A percentile compares a stretch with the other conserved stretches of the same genome.
These are phyloP conservation scores for Kluyveromyces lactis DNA, from an alignment of 805 yeast species.

Conservation along the genomic window DNA sequence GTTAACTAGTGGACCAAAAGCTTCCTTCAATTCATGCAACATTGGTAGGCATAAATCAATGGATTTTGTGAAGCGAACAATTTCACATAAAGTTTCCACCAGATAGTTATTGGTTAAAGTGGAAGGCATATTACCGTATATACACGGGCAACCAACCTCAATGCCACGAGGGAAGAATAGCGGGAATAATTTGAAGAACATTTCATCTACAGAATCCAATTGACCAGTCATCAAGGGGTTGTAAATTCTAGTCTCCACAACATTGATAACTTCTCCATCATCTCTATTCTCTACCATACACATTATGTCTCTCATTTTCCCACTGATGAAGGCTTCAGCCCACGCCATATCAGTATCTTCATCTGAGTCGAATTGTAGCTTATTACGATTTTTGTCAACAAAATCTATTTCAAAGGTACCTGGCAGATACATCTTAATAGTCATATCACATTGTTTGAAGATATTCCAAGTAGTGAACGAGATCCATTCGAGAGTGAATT, in stretches of 20 bases:
- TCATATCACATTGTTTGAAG: conserved; percentile 55
- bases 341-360: conserved; percentile 44
- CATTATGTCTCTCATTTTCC: conserved; percentile 61
- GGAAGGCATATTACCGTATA: conserved; percentile 16
- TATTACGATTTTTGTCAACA: conserved; percentile 26
- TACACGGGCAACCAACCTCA: conserved; percentile 27
- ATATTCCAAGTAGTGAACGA: conserved; percentile 60
- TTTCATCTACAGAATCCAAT: conserved; percentile 24
- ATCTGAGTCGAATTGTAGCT: conserved; percentile 32
- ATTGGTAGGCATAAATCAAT: conserved; percentile 14
- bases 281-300: conserved; percentile 34
- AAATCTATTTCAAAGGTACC: conserved; percentile 54
- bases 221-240: conserved; percentile 53
- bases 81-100: conserved; percentile 25
- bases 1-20: conserved; percentile 1
- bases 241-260: conserved; percentile 78
- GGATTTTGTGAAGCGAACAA: conserved; percentile 24
- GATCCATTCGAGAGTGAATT: conserved; percentile 63
- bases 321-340: conserved; percentile 48
- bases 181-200: conserved; percentile 26
- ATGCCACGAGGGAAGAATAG: conserved; percentile 25
- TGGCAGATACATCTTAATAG: conserved; percentile 67
- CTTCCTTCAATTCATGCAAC: neutral
- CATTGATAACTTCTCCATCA: conserved; percentile 62
- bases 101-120: conserved; percentile 28